These are phyloP conservation scores for Phytophthora chlamydospora DNA, from an alignment of 352 stramenopile genomes.

Conservation along the genomic window DNA sequence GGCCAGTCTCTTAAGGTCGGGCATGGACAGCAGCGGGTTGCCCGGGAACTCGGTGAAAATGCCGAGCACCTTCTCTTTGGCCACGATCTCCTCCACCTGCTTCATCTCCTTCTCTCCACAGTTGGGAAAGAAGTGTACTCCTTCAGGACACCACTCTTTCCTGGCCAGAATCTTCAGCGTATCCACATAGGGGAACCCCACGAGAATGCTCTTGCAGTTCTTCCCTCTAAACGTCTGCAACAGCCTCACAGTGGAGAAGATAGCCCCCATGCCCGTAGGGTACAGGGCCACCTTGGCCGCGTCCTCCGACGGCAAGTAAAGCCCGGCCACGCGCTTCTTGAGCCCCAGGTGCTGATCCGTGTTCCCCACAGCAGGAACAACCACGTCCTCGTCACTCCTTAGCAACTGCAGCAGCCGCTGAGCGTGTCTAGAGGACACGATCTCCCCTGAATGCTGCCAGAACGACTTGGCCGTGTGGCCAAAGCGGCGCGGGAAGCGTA, in stretches of 20 bases:
- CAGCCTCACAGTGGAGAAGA: constrained; percentile 85
- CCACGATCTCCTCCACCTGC: constrained; percentile 71
- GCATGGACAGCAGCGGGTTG: constrained; percentile 91
- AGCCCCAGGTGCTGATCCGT: constrained; percentile 46
- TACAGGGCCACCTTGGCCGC: constrained; percentile 67
- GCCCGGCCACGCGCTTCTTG: constrained; percentile 52
- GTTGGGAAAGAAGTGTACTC: constrained; percentile 91
- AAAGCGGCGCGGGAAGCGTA: constrained; percentile 75
- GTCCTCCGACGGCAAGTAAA: constrained; percentile 47
- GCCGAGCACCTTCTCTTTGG: constrained; percentile 75
- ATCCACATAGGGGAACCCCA: constrained; percentile 95
- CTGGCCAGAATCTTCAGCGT: constrained; percentile 93
- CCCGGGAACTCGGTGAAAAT: constrained; percentile 95
- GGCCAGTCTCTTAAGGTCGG: constrained; percentile 84
- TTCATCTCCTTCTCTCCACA: constrained; percentile 67
- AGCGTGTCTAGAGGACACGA: constrained; percentile 89
- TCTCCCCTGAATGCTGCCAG: constrained; percentile 95
- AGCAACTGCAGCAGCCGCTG: constrained; percentile 63
- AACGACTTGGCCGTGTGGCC: constrained; percentile 75
- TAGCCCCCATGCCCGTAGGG: constrained; percentile 89
- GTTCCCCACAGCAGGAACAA: constrained; percentile 8
- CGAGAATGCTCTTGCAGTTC: constrained; percentile 80
- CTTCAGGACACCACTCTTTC: constrained; percentile 81
- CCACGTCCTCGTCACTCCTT: constrained; percentile 14
- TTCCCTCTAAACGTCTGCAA: constrained; percentile 50